Percentiles rank a stretch among this genome's conserved stretches.
Conservation (phyloP, 164 flowering plant genomes). For the Chloranthus sessilifolius region DNA sequence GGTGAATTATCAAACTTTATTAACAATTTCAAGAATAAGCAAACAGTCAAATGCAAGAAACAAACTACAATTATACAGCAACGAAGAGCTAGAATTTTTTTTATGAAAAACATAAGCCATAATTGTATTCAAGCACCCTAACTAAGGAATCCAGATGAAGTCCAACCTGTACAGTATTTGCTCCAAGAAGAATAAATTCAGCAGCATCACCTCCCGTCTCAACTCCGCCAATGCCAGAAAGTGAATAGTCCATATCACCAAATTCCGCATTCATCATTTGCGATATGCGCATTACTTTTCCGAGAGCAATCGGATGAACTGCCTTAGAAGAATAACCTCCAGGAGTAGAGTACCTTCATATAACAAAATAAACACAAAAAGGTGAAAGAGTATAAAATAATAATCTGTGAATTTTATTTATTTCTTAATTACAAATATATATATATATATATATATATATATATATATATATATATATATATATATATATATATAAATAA, state of each 20-base stretch:
- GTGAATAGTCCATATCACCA: conserved; percentile 46
- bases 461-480: too few species aligned
- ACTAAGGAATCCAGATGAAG: background rate
- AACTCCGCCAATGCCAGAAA: conserved; percentile 97
- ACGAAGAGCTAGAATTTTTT: too few species aligned
- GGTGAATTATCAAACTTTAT: too few species aligned
- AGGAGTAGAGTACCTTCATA: conserved; percentile 86
- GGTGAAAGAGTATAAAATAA: background rate
- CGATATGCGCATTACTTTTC: conserved; percentile 89
- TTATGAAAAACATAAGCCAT: too few species aligned
- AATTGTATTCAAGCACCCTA: too few species aligned
- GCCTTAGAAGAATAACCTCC: conserved; percentile 97
- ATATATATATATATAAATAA: background rate
- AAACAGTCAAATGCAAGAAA: too few species aligned
- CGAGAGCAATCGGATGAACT: conserved; percentile 98
- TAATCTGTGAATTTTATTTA: too few species aligned
- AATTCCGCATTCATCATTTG: conserved; percentile 90
- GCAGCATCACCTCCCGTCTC: conserved; percentile 97
- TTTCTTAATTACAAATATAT: too few species aligned
- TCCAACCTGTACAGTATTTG: conserved; percentile 93
- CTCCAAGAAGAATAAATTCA: conserved; percentile 96
- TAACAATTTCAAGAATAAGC: too few species aligned
- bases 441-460: too few species aligned
- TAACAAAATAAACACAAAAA: conserved; percentile 2
- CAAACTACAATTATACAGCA: too few species aligned